Percentiles rank a stretch among this genome's conserved stretches.
These are phyloP conservation scores for Clonostachys sp. DNA, from an alignment of 2,329 filamentous ascomycete genomes.

Conservation along the genomic window DNA sequence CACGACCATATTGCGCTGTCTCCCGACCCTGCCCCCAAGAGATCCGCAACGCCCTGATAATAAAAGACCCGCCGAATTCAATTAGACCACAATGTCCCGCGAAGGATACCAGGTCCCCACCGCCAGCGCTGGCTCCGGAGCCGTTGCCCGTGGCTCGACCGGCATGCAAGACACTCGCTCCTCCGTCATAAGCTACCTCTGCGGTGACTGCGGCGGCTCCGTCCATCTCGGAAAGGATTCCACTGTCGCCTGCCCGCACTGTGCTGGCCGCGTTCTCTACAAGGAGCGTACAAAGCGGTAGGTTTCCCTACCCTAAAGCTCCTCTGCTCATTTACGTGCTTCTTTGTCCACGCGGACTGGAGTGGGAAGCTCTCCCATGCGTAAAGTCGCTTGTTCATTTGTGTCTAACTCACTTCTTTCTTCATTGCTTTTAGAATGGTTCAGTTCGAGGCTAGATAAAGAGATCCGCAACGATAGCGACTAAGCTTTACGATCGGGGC, in stretches of 20 bases:
- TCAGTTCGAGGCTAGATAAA: conserved; percentile 75
- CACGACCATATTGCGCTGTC: too few relatives aligned
- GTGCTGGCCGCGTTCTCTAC: conserved; percentile 91
- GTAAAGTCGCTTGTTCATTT: too few relatives aligned
- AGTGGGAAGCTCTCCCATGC: too few relatives aligned
- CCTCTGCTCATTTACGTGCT: not conserved
- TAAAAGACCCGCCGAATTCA: too few relatives aligned
- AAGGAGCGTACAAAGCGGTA: conserved; percentile 98
- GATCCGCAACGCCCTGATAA: too few relatives aligned
- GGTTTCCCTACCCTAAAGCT: conserved; percentile 22
- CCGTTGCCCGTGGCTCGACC: conserved; percentile 33
- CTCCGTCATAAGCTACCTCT: conserved; percentile 31
- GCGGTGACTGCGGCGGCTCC: conserved; percentile 37
- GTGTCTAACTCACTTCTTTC: too few relatives aligned
- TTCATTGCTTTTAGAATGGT: conserved; percentile 67
- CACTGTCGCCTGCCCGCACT: conserved; percentile 48
- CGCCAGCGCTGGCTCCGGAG: conserved; percentile 35
- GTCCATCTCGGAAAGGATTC: conserved; percentile 38
- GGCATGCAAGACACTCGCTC: conserved; percentile 30
- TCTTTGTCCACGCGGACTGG: conserved; percentile 4
- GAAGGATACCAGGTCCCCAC: conserved; percentile 75
- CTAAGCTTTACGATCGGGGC: too few relatives aligned
- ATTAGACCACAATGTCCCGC: conserved; percentile 50
- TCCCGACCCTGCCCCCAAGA: too few relatives aligned
- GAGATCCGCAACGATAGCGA: too few relatives aligned